These are phyloP conservation scores for Prunus yedoensis DNA, from an alignment of 331 rosid genomes.

Conservation along the genomic window DNA sequence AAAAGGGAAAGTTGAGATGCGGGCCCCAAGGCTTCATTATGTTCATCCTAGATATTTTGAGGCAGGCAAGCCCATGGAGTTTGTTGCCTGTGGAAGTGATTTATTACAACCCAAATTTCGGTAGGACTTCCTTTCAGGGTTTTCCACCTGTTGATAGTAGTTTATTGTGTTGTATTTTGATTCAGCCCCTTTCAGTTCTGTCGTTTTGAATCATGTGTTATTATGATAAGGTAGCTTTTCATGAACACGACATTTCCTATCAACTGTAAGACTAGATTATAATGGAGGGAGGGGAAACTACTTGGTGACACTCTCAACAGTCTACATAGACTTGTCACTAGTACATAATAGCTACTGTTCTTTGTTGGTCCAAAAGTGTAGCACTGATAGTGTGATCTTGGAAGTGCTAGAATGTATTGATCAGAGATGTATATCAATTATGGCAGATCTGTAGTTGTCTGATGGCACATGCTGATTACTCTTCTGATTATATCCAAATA, in stretches of 20 bases:
- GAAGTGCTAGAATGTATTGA: background rate
- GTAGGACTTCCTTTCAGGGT: constrained; percentile 32
- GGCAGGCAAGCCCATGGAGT: constrained; percentile 96
- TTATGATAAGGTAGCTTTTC: background rate
- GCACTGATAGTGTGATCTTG: background rate
- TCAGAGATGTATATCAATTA: background rate
- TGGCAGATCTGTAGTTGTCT: background rate
- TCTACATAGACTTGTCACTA: background rate
- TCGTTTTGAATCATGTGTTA: background rate
- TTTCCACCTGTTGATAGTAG: background rate
- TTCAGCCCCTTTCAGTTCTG: background rate
- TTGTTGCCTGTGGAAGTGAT: constrained; percentile 92
- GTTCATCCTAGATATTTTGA: constrained; percentile 86
- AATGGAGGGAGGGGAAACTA: background rate
- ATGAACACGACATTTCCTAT: background rate
- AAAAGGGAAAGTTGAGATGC: constrained; percentile 51
- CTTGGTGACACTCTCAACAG: background rate
- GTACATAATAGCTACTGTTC: background rate
- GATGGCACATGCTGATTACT: background rate
- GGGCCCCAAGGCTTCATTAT: constrained; percentile 86
- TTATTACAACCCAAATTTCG: constrained; percentile 79
- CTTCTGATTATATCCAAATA: background rate
- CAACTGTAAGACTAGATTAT: background rate
- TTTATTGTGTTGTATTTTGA: constrained; percentile 1
- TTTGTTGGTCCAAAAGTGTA: background rate